Conservation (phyloP, 352 stramenopile genomes). For the Globisporangium canariense region DNA sequence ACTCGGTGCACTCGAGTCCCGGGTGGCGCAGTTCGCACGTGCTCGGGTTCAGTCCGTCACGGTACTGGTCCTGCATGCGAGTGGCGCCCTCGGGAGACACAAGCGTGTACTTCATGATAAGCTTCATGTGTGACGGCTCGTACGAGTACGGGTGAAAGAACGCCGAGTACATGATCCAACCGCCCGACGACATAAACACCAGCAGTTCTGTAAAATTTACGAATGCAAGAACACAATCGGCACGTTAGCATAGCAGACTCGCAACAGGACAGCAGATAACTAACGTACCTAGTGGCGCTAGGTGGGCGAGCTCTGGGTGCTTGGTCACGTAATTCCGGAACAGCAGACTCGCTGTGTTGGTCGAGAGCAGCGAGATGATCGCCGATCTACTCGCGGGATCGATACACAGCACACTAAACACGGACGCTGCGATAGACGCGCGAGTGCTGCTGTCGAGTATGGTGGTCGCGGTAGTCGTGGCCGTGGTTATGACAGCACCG, state of each 20-base stretch:
- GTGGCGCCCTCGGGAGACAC: slow-evolving; percentile 29
- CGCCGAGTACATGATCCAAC: slow-evolving; percentile 60
- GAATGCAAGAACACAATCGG: not conserved
- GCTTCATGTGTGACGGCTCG: slow-evolving; percentile 44
- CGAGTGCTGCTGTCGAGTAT: slow-evolving; percentile 8
- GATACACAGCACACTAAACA: slow-evolving; percentile 31
- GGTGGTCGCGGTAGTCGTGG: not conserved
- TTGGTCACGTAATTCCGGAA: slow-evolving; percentile 26
- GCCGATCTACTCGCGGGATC: slow-evolving; percentile 34
- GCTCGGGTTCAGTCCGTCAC: slow-evolving; percentile 41
- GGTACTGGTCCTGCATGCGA: slow-evolving; percentile 38
- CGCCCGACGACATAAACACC: slow-evolving; percentile 44
- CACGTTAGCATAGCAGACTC: not conserved
- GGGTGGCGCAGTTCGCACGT: slow-evolving; percentile 45
- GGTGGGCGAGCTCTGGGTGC: slow-evolving; percentile 28
- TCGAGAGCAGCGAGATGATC: slow-evolving; percentile 50
- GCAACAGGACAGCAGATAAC: not conserved
- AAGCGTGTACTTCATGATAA: slow-evolving; percentile 63
- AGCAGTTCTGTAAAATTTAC: slow-evolving; percentile 32
- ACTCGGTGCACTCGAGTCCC: slow-evolving; percentile 35
- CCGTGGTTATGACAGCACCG: not conserved
- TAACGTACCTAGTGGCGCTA: slow-evolving; percentile 28
- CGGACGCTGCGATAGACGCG: slow-evolving; percentile 32
- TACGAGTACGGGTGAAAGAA: slow-evolving; percentile 65
- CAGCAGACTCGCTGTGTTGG: slow-evolving; percentile 38